These are phyloP conservation scores for Chaetothyriales sp. DNA, from an alignment of 2,329 filamentous ascomycete species.

Conservation along the genomic window DNA sequence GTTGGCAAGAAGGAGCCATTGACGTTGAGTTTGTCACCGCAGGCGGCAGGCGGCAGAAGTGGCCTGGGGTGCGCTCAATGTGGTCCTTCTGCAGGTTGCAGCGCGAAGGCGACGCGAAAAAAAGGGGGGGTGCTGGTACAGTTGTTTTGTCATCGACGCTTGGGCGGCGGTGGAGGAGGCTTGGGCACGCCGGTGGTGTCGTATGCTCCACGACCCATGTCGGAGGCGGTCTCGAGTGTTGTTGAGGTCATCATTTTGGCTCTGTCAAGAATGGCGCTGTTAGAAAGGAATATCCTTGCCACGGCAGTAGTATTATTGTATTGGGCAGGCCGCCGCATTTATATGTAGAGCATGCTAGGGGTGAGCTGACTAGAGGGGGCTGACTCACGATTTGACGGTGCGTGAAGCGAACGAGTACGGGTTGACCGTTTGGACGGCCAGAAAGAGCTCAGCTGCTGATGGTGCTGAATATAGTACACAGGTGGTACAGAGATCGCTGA, in stretches of 20 bases:
- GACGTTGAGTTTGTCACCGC: neutral
- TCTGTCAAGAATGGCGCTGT: slow-evolving; percentile 6
- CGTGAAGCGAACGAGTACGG: neutral
- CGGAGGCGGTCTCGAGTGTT: slow-evolving; percentile 18
- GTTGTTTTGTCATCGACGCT: slow-evolving; percentile 8
- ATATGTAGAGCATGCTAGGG: neutral
- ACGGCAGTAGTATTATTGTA: too few relatives aligned
- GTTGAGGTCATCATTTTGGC: slow-evolving; percentile 15
- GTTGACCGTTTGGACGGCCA: neutral
- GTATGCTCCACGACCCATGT: slow-evolving; percentile 38
- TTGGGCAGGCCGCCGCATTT: neutral
- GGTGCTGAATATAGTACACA: neutral
- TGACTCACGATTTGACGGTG: neutral
- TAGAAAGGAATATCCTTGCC: slow-evolving; percentile 3
- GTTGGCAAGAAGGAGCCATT: neutral
- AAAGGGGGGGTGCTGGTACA: slow-evolving; percentile 8
- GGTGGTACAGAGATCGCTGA: neutral
- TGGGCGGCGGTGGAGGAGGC: slow-evolving; percentile 27
- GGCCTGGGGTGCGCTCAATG: slow-evolving; percentile 12
- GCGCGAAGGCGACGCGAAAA: slow-evolving; percentile 17
- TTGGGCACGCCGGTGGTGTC: slow-evolving; percentile 38
- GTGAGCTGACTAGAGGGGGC: neutral
- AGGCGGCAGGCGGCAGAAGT: neutral
- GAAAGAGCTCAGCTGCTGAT: neutral
- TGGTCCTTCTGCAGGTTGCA: slow-evolving; percentile 5